These are phyloP conservation scores for Neurospora sp. DNA, from an alignment of 495 filamentous ascomycete genomes.

Conservation along the genomic window DNA sequence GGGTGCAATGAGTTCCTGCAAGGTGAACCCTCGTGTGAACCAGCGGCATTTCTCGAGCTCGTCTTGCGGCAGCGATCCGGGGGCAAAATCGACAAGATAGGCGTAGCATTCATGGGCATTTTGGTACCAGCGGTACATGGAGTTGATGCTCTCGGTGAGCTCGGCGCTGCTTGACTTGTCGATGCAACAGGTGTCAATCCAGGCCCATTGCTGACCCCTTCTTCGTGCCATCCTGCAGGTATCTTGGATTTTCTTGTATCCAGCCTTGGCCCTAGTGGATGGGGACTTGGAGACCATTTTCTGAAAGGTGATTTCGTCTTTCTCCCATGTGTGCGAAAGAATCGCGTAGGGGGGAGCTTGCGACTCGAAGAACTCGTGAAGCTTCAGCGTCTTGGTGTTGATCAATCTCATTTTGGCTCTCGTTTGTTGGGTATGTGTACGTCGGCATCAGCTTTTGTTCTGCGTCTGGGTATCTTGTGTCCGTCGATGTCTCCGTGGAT, in stretches of 20 bases:
- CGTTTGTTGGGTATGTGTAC: neutral
- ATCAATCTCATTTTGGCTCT: neutral
- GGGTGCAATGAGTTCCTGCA: constrained; percentile 33
- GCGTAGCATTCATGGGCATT: constrained; percentile 24
- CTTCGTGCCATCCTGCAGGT: constrained; percentile 20
- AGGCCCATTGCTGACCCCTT: constrained; percentile 22
- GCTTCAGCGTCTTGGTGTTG: neutral
- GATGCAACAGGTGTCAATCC: constrained; percentile 40
- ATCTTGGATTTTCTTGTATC: constrained; percentile 14
- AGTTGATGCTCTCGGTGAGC: constrained; percentile 36
- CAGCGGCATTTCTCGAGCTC: constrained; percentile 12
- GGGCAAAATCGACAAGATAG: constrained; percentile 9
- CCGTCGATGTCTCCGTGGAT: neutral
- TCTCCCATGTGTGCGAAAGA: constrained; percentile 8
- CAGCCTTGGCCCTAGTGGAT: neutral
- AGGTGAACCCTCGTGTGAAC: constrained; percentile 27
- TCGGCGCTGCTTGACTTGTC: constrained; percentile 36
- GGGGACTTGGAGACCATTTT: neutral
- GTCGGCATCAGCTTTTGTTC: neutral
- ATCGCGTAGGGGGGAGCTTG: neutral
- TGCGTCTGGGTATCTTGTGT: neutral
- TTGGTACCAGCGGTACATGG: constrained; percentile 36
- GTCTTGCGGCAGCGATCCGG: neutral
- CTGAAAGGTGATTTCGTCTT: constrained; percentile 3
- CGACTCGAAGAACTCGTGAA: neutral